phyloP scores from a whole-genome alignment of 1,284 basidiomycete genomes.

The Schizopora paradoxa region DNA sequence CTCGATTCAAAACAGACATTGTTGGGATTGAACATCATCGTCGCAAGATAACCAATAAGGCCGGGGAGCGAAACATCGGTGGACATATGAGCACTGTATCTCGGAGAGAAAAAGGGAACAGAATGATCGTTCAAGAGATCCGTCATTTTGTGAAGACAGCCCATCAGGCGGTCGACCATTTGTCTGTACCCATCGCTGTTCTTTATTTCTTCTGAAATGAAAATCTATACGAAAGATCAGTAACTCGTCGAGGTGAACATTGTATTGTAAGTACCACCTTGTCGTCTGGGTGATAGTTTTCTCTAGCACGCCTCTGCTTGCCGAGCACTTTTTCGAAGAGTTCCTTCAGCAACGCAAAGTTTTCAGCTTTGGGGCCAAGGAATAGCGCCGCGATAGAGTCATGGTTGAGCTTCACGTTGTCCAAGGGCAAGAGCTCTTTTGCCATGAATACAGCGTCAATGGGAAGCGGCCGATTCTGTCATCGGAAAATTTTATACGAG shows the following conservation, averaged over 20 bases:
- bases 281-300: constrained; percentile 19
- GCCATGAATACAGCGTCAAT: too few relatives aligned
- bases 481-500: too few relatives aligned
- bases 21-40: constrained; percentile 39
- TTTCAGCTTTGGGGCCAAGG: constrained; percentile 27
- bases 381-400: constrained; percentile 26
- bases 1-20: constrained; percentile 40
- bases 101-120: constrained; percentile 38
- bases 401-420: too few relatives aligned
- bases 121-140: constrained; percentile 24
- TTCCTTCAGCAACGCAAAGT: constrained; percentile 20
- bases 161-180: background rate
- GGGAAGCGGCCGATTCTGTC: too few relatives aligned
- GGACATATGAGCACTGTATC: constrained; percentile 39
- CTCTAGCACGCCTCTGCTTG: constrained; percentile 12
- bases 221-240: background rate
- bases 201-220: constrained; percentile 3
- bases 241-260: background rate
- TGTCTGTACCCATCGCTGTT: constrained; percentile 13
- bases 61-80: constrained; percentile 35
- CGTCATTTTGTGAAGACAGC: background rate
- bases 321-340: constrained; percentile 19
- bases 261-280: background rate
- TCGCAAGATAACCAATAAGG: constrained; percentile 33
- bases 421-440: too few relatives aligned